Evolutionary conservation across 2,329 filamentous ascomycete species (phyloP), one percentile per base, ranked within the genome.

Genomic region (Cadophora gregata): DNA sequence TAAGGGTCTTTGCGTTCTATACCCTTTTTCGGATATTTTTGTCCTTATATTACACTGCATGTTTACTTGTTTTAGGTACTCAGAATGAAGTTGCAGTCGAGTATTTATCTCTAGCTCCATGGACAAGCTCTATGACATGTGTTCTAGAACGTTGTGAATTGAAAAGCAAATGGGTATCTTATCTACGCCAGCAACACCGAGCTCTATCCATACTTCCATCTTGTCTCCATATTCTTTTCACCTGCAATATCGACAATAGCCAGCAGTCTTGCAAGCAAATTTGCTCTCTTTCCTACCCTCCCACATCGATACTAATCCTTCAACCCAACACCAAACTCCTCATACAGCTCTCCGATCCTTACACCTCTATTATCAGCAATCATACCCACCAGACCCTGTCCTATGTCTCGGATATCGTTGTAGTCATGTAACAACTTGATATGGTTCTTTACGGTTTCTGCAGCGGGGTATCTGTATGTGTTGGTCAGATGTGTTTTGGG

Each of bases 391-490:
- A 92, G 74, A 0, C 88, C 89, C 73, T 88, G 84, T 0, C 86
- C 89, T 8, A 90, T 80, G 76, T 92, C 90, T 69, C 88, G 87
- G 72, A 91, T 86, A 76, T 91, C 89, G 72, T 92, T 92, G 78
- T 92, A 92, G 65, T 86, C 80, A 70, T 91, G 88, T 36, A 92
- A 80, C 4, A 89, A 80, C 66, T 82, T 82, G 73, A 92, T 92
- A 75, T 92, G 89, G 36, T 80, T 79, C 63, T 87, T 84, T 61
- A 90, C 86, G 10, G 86, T 85, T 24, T 79, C 78, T 48, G 84
- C 80, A 8, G 76, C 75, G 16, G 73, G 73, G 42, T 69, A 25
- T 45, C 70, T 73, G 59, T 14, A 38, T 3, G 31, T 48, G 36
- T 63, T 60, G 53, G 59, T 16, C 21, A 29, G 8, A n/a, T 31